Evolutionary conservation across 2,329 filamentous ascomycete genomes (phyloP).

Genomic region (Escovopsis sp.): DNA sequence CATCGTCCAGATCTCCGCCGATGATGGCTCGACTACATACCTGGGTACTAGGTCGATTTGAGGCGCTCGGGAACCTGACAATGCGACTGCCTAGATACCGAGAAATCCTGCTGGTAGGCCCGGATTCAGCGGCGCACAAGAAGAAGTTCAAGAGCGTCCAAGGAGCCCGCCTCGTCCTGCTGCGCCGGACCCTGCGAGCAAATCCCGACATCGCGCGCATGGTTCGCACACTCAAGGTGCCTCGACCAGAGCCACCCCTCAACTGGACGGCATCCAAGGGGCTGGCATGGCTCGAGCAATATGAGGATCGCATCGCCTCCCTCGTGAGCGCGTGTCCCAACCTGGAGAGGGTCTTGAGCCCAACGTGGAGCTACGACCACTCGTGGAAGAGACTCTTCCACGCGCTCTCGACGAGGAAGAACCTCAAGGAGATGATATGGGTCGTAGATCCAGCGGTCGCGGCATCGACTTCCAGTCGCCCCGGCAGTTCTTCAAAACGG

Average conservation of each 20-base stretch:
- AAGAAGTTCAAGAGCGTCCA: constrained; percentile 41
- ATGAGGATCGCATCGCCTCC: constrained; percentile 43
- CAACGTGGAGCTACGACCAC: constrained; percentile 39
- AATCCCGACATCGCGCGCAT: constrained; percentile 37
- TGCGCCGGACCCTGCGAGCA: constrained; percentile 41
- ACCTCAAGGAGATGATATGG: constrained; percentile 46
- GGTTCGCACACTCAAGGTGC: constrained; percentile 43
- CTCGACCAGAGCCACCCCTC: constrained; percentile 27
- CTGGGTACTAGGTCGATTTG: no score
- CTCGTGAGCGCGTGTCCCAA: constrained; percentile 52
- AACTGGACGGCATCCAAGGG: constrained; percentile 11
- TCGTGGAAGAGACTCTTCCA: constrained; percentile 42
- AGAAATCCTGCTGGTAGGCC: constrained; percentile 42
- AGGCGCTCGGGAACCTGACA: background rate
- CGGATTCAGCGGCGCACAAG: constrained; percentile 39
- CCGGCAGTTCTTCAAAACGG: constrained; percentile 1
- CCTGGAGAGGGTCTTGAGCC: constrained; percentile 42
- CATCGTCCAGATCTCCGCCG: constrained; percentile 1
- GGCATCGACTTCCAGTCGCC: constrained; percentile 16
- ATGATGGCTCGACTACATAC: background rate
- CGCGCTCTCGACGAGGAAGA: constrained; percentile 40
- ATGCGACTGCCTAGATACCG: constrained; percentile 29
- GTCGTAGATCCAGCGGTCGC: constrained; percentile 27
- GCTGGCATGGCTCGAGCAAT: constrained; percentile 29
- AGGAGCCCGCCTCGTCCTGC: constrained; percentile 38